A percentile compares a stretch with the other conserved stretches of the same genome.
phyloP scores from a whole-genome alignment of 768 basidiomycete species.

The Pilatotrama ljubarskyi region DNA sequence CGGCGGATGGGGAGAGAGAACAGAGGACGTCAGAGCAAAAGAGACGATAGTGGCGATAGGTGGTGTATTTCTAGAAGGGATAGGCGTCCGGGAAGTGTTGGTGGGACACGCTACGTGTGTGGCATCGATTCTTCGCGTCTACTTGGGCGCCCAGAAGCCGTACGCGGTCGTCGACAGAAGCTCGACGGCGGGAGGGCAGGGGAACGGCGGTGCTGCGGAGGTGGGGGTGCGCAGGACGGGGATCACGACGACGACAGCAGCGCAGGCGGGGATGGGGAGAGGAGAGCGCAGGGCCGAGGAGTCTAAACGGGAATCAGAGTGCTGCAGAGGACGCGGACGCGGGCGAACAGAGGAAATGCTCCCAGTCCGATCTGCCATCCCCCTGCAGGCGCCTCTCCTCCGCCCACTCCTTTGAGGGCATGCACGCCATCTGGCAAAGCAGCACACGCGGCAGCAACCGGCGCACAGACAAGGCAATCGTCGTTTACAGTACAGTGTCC shows the following conservation, averaged over 20 bases:
- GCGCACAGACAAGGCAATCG: no score
- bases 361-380: slow-evolving; percentile 12
- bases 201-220: not conserved
- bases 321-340: not conserved
- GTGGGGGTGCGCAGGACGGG: not conserved
- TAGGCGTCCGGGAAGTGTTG: slow-evolving; percentile 18
- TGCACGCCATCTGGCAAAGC: no score
- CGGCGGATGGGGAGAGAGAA: not conserved
- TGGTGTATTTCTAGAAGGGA: slow-evolving; percentile 26
- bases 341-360: not conserved
- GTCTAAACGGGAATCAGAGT: slow-evolving; percentile 5
- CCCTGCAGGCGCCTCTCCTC: not conserved
- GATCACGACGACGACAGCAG: not conserved
- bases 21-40: slow-evolving; percentile 4
- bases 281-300: not conserved
- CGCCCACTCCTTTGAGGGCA: not conserved
- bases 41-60: slow-evolving; percentile 19
- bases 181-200: not conserved
- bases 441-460: no score
- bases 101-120: slow-evolving; percentile 5
- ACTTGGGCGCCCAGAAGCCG: slow-evolving; percentile 12
- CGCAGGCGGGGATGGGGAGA: slow-evolving; percentile 1
- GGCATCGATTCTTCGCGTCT: slow-evolving; percentile 14
- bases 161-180: not conserved
- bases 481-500: no score